Base-by-base conservation (phyloP, 768 basidiomycete genomes). In the Russula ochroleuca region DNA sequence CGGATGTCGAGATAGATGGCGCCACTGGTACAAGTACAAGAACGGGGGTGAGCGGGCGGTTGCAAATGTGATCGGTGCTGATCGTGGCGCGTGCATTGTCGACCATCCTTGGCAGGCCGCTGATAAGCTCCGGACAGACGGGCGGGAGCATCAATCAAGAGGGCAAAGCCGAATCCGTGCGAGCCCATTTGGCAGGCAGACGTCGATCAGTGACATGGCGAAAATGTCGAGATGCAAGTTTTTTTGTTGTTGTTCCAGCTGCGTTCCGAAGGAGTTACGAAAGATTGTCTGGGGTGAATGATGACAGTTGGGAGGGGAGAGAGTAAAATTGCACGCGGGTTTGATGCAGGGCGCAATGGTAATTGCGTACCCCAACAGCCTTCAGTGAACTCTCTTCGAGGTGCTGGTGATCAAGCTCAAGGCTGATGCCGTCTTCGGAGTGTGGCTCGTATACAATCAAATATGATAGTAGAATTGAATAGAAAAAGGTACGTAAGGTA, bases 281-380 rank as follows among this genome's bases (percentile, higher is more conserved):
- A 31, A 50, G 5, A 33, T 33, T 35, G 38, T 52, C 41, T 56
- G 57, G 43, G 41, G n/a, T 21, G 31, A 25, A 57, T 58, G 48
- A 57, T 58, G 48, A 49, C 47, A 21, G 55, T 9, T 25, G 10
- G 31, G 21, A 25, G 15, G 37, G 28, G 21, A 49, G 37, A 49
- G 59, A 35, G 64, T 65, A 65, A 65, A 57, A 56, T 17, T 51
- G 48, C 64, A 61, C 48, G 54, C 64, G 40, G 59, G 51, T 43
- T 21, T 61, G 64, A 53, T 60, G 49, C 53, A 50, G 63, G 57
- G 45, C 59, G 64, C 45, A 65, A 65, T 56, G 41, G 33, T 28
- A 13, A 9, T 59, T 65, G 64, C 64, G 64, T 61, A 65, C 59
- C 63, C 52, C 54, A 45, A 38, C 28, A 28, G 28, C 43, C n/a